Base-by-base conservation (phyloP, 371 early-diverging fungal species). In the Apophysomyces trapeziformis region DNA sequence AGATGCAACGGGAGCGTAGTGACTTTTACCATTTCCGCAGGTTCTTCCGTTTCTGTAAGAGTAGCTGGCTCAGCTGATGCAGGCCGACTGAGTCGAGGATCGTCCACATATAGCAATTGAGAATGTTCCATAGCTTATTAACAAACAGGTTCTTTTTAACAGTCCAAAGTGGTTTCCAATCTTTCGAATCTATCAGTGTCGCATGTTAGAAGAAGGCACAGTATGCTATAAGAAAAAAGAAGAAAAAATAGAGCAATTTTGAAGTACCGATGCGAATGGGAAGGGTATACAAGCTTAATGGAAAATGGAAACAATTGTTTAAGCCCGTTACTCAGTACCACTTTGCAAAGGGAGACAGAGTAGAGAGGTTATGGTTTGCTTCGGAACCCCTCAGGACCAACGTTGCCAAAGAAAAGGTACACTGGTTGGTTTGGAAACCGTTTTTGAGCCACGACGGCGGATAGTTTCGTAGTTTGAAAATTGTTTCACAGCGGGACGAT, bases 91-190 rank as follows among this genome's bases (percentile, higher is more conserved):
- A 60, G 44, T 50, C 35, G 50, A 46, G 21, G 46, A 58, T 45
- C 50, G 32, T 64, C 46, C 5, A 50, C 37, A 13, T 39, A 39
- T 45, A 45, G 6, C 13, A 56, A 54, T 54, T 18, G 47, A 18
- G 63, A 37, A 18, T 11, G 18, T 36, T 26, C 56, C 38, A 21
- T 37, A 7, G 50, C 18, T 18, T 38, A 39, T 16, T 46, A 38
- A 18, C 58, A 58, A 7, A 61, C 32, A 7, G 44, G 32, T 36
- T 44, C 63, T 57, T 38, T 61, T 35, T 58, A 57, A 62, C 6
- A 59, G 63, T 47, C 63, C 57, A 62, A 67, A 41, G 45, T 21
- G 65, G 41, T 7, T 14, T 62, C 21, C 57, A 63, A 14, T 62
- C 38, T 58, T 61, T 62, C 4, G 63, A 62, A 41, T 62, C 37